Base-by-base conservation (phyloP, 1,284 basidiomycete species). In the Ceratobasidium sp. region DNA sequence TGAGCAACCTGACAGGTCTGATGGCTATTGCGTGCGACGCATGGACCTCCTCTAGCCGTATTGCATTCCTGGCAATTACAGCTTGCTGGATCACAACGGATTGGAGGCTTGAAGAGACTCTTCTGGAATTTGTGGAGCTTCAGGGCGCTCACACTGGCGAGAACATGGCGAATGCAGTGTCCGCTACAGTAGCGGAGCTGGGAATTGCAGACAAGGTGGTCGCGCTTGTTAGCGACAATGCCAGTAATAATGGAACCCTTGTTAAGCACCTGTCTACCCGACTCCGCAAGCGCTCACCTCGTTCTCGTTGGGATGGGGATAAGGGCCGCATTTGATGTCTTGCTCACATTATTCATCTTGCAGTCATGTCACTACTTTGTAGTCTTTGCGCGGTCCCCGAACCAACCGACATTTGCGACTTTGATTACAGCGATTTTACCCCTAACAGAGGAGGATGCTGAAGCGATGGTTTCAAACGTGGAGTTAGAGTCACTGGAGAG, bases 21-120 rank as follows among this genome's bases (percentile, higher is more conserved):
- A 74, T 74, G 38, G 54, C 73, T 11, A 35, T 74, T n/a, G 30
- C 73, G 26, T 71, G 57, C 46, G 67, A 74, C 46, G 47, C 41
- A 1, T 74, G 73, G 73, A 71, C 67, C 2, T 70, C 73, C 1
- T 41, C 46, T 1, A 72, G 71, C 44, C 73, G 47, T 6, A 74
- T 61, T 21, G 73, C 66, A 4, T 71, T 74, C 50, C 58, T 74
- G 18, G 55, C 66, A 11, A 61, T 71, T 16, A 46, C 32, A 5
- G 73, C 57, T 13, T 54, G 66, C 16, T 74, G 54, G 46, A 74
- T 74, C 23, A 71, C 64, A 2, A 8, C 38, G 8, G 73, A 74
- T 35, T 74, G 66, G 66, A 28, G 44, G 14, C 28, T 74, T 14
- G 54, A 59, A 28, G 66, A 70, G 47, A 47, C 52, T 14, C 57